Evolutionary conservation across 2,329 filamentous ascomycete genomes (phyloP).

Genomic region (Emergomyces orientalis): DNA sequence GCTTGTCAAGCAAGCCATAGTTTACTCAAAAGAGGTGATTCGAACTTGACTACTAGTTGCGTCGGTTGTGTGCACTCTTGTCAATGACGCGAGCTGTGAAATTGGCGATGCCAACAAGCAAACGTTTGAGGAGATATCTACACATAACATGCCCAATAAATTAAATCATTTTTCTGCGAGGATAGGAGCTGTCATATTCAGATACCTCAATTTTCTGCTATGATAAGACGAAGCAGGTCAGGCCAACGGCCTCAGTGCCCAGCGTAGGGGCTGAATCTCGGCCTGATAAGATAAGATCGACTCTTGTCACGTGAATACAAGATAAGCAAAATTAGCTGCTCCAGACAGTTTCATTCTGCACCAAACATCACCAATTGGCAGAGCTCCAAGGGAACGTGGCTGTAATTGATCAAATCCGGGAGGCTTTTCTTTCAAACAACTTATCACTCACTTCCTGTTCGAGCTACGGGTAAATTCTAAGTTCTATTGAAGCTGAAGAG

Average conservation of each 20-base stretch:
- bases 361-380: neutral
- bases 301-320: neutral
- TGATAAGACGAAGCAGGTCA: no score
- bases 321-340: no score
- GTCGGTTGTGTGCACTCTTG: neutral
- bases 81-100: neutral
- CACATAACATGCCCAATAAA: no score
- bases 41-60: neutral
- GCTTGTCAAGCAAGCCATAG: neutral
- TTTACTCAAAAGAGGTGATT: neutral
- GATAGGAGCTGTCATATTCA: no score
- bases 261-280: neutral
- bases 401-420: neutral
- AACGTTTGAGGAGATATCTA: neutral
- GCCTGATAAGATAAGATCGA: neutral
- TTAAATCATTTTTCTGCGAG: no score
- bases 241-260: no score
- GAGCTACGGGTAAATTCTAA: neutral
- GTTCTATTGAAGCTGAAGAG: neutral
- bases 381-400: neutral
- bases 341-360: neutral
- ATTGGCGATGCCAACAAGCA: neutral
- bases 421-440: no score
- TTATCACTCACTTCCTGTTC: neutral
- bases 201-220: no score